phyloP scores from a whole-genome alignment of 768 basidiomycete species.

The Pleurotus djamor region DNA sequence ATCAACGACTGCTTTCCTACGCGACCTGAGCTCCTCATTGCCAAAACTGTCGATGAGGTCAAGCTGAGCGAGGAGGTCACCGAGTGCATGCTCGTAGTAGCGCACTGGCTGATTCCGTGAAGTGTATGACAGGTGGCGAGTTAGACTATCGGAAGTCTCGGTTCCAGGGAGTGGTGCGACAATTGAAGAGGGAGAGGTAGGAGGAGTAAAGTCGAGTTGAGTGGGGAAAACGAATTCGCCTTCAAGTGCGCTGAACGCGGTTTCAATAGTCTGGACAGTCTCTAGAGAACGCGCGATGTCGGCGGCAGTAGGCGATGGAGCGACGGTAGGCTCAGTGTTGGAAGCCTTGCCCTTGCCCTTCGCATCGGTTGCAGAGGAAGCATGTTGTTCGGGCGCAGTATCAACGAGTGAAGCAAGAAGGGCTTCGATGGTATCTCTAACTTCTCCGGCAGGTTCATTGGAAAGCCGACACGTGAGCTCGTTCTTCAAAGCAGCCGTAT shows the following conservation, averaged over 20 bases:
- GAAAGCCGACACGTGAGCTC: slow-evolving; percentile 9
- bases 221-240: slow-evolving; percentile 37
- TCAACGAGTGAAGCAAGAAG: background rate
- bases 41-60: slow-evolving; percentile 65
- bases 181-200: slow-evolving; percentile 13
- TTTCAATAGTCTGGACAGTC: slow-evolving; percentile 37
- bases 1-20: slow-evolving; percentile 52
- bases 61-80: slow-evolving; percentile 49
- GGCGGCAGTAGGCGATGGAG: slow-evolving; percentile 17
- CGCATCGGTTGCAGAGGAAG: background rate
- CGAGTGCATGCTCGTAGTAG: slow-evolving; percentile 60
- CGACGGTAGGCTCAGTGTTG: slow-evolving; percentile 6
- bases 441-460: background rate
- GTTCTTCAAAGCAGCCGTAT: slow-evolving; percentile 2
- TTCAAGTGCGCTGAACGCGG: slow-evolving; percentile 33
- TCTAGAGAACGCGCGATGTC: slow-evolving; percentile 32
- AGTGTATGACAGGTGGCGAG: slow-evolving; percentile 52
- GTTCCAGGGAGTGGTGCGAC: slow-evolving; percentile 7
- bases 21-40: slow-evolving; percentile 45
- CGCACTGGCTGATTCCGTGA: slow-evolving; percentile 58
- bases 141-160: slow-evolving; percentile 15
- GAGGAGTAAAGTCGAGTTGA: slow-evolving; percentile 38
- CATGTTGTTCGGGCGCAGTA: background rate
- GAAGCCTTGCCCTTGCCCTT: slow-evolving; percentile 30
- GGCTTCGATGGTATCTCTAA: background rate